Evolutionary conservation across 768 basidiomycete genomes (phyloP).

Genomic region (Lactarius indigo): DNA sequence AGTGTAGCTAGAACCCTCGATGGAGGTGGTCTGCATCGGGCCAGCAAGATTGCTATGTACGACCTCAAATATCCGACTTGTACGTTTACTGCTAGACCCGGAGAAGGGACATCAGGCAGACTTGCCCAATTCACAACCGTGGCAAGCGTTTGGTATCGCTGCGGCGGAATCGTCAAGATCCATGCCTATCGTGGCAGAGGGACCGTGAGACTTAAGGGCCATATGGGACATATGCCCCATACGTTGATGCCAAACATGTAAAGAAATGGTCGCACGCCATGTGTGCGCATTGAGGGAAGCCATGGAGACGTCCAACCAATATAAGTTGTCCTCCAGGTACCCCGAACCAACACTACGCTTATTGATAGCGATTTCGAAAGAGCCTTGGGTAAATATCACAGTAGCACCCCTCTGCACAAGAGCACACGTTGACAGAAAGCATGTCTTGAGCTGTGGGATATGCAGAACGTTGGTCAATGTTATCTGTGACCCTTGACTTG

Average conservation of each 20-base stretch:
- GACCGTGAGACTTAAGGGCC: too few relatives aligned
- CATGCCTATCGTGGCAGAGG: background rate
- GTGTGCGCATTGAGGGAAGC: background rate
- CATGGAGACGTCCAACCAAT: background rate
- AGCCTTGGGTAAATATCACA: too few relatives aligned
- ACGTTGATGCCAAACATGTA: background rate
- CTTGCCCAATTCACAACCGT: too few relatives aligned
- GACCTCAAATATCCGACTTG: background rate
- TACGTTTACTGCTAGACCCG: background rate
- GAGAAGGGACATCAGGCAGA: background rate
- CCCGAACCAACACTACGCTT: too few relatives aligned
- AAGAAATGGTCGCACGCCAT: background rate
- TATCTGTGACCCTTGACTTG: too few relatives aligned
- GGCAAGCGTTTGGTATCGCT: background rate
- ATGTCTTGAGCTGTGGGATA: too few relatives aligned
- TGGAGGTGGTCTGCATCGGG: background rate
- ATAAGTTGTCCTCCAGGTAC: background rate
- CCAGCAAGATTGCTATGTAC: background rate
- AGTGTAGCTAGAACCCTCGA: background rate
- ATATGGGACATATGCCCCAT: background rate
- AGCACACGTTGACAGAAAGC: too few relatives aligned
- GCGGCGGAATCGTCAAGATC: too few relatives aligned
- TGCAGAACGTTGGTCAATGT: too few relatives aligned
- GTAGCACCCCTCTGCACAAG: too few relatives aligned
- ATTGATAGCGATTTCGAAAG: too few relatives aligned